Evolutionary conservation across 768 basidiomycete genomes (phyloP).

Genomic region (Pleurotus pulmonarius): DNA sequence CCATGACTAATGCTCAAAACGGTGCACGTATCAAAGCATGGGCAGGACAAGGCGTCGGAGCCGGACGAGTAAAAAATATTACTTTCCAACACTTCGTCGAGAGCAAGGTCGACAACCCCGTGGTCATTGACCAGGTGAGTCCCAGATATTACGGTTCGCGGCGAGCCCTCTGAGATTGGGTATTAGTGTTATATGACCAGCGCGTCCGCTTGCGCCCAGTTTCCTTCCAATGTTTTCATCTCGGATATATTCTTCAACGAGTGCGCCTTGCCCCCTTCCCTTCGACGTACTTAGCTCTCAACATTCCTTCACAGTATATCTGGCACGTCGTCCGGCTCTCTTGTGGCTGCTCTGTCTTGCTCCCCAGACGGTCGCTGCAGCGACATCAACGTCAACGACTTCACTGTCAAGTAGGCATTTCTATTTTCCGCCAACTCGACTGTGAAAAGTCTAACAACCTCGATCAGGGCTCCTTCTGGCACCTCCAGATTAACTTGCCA

Average conservation of each 20-base stretch:
- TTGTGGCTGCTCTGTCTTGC: slow-evolving; percentile 53
- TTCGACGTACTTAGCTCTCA: neutral
- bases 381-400: slow-evolving; percentile 42
- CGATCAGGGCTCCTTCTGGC: slow-evolving; percentile 34
- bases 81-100: slow-evolving; percentile 51
- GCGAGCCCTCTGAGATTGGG: neutral
- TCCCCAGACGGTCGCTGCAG: slow-evolving; percentile 51
- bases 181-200: slow-evolving; percentile 46
- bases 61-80: slow-evolving; percentile 54
- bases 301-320: slow-evolving; percentile 37
- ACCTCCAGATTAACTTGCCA: slow-evolving; percentile 46
- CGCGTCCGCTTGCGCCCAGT: slow-evolving; percentile 44
- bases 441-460: no score
- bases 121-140: slow-evolving; percentile 53
- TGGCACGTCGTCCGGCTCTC: slow-evolving; percentile 51
- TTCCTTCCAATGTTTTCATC: slow-evolving; percentile 52
- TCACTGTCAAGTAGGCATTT: slow-evolving; percentile 38
- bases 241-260: slow-evolving; percentile 55
- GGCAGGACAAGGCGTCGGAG: slow-evolving; percentile 56
- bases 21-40: slow-evolving; percentile 69
- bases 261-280: slow-evolving; percentile 20
- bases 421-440: no score
- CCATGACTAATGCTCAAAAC: slow-evolving; percentile 60
- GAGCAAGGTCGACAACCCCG: slow-evolving; percentile 53
- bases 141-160: neutral